A percentile compares a stretch with the other conserved stretches of the same genome.
Evolutionary conservation across 306 rosid genomes (phyloP).

Genomic region (Cercis canadensis): DNA sequence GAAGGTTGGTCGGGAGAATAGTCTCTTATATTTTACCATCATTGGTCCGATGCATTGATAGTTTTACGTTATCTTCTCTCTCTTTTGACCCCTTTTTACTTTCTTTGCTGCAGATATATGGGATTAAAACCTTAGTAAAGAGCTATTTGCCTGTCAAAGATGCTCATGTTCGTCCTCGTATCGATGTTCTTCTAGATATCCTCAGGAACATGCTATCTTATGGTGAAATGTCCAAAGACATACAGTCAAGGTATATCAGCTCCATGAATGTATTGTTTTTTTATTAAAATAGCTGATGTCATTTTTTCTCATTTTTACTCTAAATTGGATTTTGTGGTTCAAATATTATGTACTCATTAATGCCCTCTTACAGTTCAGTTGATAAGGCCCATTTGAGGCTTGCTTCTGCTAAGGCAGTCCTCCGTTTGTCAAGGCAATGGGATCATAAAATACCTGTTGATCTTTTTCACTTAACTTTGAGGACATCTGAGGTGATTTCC

Average conservation of each 20-base stretch:
- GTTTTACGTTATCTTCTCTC: slow-evolving; percentile 3
- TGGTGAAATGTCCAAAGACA: slow-evolving; percentile 87
- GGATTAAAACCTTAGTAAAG: slow-evolving; percentile 86
- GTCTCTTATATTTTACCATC: slow-evolving; percentile 27
- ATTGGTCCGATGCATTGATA: slow-evolving; percentile 18
- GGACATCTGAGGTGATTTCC: slow-evolving; percentile 73
- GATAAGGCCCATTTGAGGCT: slow-evolving; percentile 92
- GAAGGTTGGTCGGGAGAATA: slow-evolving; percentile 66
- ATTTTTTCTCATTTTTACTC: neutral
- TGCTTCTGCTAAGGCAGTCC: slow-evolving; percentile 95
- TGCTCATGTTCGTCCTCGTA: slow-evolving; percentile 80
- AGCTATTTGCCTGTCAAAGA: slow-evolving; percentile 95
- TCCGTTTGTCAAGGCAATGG: slow-evolving; percentile 88
- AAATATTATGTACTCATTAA: slow-evolving; percentile 37
- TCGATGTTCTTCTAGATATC: slow-evolving; percentile 72
- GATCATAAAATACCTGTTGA: slow-evolving; percentile 86
- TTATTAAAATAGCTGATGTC: slow-evolving; percentile 6
- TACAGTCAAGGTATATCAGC: slow-evolving; percentile 75
- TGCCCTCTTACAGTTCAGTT: slow-evolving; percentile 73
- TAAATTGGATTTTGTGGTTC: slow-evolving; percentile 29
- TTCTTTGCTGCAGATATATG: slow-evolving; percentile 67
- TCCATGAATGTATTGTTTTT: slow-evolving; percentile 20
- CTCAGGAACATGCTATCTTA: slow-evolving; percentile 70
- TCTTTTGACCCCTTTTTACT: neutral
- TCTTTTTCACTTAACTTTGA: slow-evolving; percentile 80